A percentile compares a stretch with the other conserved stretches of the same genome.
Evolutionary conservation across 2,329 filamentous ascomycete species (phyloP).

Genomic region (Ophiosphaerella korrae): DNA sequence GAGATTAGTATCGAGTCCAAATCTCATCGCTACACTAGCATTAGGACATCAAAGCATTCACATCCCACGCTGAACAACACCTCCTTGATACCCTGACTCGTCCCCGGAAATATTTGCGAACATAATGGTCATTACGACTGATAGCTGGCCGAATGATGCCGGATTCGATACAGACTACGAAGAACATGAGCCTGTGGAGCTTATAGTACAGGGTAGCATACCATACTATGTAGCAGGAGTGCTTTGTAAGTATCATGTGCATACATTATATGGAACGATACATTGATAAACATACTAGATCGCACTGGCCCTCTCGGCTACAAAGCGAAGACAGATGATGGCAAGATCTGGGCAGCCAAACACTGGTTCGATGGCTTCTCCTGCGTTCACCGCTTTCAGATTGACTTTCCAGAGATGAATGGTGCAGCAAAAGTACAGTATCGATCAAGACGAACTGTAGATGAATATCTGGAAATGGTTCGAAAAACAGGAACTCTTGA

Average conservation of each 20-base stretch:
- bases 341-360: constrained; percentile 63
- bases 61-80: no score
- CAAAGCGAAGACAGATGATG: constrained; percentile 64
- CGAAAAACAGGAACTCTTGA: constrained; percentile 63
- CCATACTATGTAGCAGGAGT: constrained; percentile 73
- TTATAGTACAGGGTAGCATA: constrained; percentile 68
- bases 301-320: constrained; percentile 71
- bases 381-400: constrained; percentile 74
- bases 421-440: constrained; percentile 62
- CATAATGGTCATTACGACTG: constrained; percentile 16
- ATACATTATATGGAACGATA: no score
- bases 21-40: no score
- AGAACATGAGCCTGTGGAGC: constrained; percentile 66
- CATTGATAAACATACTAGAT: background rate
- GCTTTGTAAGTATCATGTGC: constrained; percentile 52
- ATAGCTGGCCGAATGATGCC: constrained; percentile 37
- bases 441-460: constrained; percentile 71
- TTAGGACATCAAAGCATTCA: no score
- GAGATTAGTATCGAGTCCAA: no score
- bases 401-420: constrained; percentile 53
- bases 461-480: constrained; percentile 66
- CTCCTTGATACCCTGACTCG: no score
- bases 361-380: constrained; percentile 86
- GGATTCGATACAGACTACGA: constrained; percentile 69
- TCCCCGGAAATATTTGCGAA: background rate